A percentile compares a stretch with the other conserved stretches of the same genome.
These are phyloP conservation scores for Kuraishia floccosa DNA, from an alignment of 805 yeast genomes.

Conservation along the genomic window DNA sequence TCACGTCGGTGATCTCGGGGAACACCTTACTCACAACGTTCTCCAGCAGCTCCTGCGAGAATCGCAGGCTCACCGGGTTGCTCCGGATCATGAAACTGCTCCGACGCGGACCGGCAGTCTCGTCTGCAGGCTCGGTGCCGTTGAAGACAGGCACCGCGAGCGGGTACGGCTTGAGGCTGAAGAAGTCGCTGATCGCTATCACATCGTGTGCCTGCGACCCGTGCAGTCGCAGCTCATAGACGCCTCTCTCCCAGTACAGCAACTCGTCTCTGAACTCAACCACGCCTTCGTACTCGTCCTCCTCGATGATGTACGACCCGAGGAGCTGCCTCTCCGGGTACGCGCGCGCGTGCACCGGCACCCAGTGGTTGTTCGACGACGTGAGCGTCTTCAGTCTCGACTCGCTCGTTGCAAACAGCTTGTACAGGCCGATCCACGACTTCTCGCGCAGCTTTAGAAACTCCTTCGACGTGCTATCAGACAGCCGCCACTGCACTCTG, in stretches of 20 bases:
- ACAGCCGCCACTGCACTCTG: slow-evolving; percentile 41
- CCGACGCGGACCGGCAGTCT: slow-evolving; percentile 12
- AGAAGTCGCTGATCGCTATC: slow-evolving; percentile 51
- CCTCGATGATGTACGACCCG: slow-evolving; percentile 1
- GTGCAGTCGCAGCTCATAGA: slow-evolving; percentile 68
- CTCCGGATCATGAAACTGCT: neutral
- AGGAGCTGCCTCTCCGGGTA: slow-evolving; percentile 13
- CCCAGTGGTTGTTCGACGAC: slow-evolving; percentile 63
- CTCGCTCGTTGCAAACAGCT: slow-evolving; percentile 44
- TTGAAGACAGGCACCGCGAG: slow-evolving; percentile 16
- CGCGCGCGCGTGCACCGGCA: slow-evolving; percentile 25
- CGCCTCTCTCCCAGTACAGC: slow-evolving; percentile 56
- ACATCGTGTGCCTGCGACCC: slow-evolving; percentile 59
- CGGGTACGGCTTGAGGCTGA: slow-evolving; percentile 38
- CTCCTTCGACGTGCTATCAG: slow-evolving; percentile 13
- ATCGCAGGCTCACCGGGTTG: slow-evolving; percentile 11
- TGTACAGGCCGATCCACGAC: slow-evolving; percentile 76
- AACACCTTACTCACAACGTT: slow-evolving; percentile 21
- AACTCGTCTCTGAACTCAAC: slow-evolving; percentile 35
- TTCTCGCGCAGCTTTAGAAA: slow-evolving; percentile 28
- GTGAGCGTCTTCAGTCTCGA: slow-evolving; percentile 44
- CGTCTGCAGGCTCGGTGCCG: neutral
- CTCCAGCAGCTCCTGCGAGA: slow-evolving; percentile 19
- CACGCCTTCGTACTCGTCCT: slow-evolving; percentile 24
- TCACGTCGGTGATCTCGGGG: slow-evolving; percentile 7